Base-by-base conservation (phyloP, 345 rosid genomes). In the Abelmoschus esculentus region DNA sequence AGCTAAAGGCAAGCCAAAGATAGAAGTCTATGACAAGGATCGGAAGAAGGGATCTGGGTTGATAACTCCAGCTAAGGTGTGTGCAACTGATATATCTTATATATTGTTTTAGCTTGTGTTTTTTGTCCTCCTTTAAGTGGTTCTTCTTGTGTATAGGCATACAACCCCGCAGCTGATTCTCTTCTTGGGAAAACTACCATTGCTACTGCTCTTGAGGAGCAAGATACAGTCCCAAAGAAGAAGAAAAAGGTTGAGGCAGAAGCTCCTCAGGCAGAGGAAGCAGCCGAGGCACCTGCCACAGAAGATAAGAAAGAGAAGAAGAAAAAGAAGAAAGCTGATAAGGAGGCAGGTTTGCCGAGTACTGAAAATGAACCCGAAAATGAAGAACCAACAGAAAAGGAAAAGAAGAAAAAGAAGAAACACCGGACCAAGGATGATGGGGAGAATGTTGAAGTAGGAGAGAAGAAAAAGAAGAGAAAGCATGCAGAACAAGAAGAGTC, bases 1-100 rank as follows among this genome's bases (percentile, higher is more conserved):
- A 60, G 85, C 87, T 18, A 89, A 87, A 78, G 92, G 97, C 70
- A 93, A 93, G 42, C 97, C 98, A 7, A 93, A 89, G 83, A 86
- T 87, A 44, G 96, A 89, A 80, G 89, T 74, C 57, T 89, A 89
- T 78, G 90, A 91, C 77, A 91, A 89, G 72, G 97, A 93, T 74
- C 70, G 85, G 26, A 93, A 85, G 90, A 82, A 74, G 74, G 90
- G 90, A 7, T 69, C 32, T 29, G 32, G 32, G 32, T 29, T 29
- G 32, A 29, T 29, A 29, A 29, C 32, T 29, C 32, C 32, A 2
- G 32, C 32, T 29, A 29, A 29, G 32, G 32, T 29, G 32, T 29
- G 32, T 29, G 32, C 32, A 29, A 29, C 32, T 29, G 3, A 29
- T 29, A 29, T 29, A 29, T 29, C 32, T 2, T 29, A 29, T 29